Evolutionary conservation across 768 basidiomycete genomes (phyloP).

Genomic region (Omphalotus guepiniiformis): DNA sequence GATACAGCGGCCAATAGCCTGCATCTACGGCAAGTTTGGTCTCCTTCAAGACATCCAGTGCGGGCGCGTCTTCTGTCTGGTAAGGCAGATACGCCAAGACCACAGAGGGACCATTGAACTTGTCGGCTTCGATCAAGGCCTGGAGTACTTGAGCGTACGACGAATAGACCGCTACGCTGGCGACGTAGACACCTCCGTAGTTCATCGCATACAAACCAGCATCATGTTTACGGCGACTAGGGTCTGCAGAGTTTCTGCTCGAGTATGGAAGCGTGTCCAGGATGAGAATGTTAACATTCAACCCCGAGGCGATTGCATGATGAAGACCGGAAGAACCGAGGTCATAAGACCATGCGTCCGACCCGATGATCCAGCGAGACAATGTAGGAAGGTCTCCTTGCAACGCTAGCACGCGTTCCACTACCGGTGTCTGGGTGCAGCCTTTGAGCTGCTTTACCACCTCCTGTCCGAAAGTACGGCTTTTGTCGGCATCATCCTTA

Average conservation of each 20-base stretch:
- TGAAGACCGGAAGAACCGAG: conserved; percentile 94
- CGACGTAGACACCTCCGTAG: conserved; percentile 94
- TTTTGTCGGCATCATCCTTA: conserved; percentile 67
- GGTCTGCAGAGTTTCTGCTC: conserved; percentile 62
- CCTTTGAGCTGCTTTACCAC: conserved; percentile 49
- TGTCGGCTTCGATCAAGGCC: conserved; percentile 86
- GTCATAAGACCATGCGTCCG: conserved; percentile 97
- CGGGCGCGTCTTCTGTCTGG: conserved; percentile 65
- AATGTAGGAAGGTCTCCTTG: conserved; percentile 58
- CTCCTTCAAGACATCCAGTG: conserved; percentile 92
- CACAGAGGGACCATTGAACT: conserved; percentile 84
- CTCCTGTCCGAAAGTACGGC: conserved; percentile 52
- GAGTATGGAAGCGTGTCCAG: conserved; percentile 92
- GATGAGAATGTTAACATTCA: conserved; percentile 93
- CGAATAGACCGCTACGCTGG: conserved; percentile 92
- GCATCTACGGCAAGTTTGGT: conserved; percentile 95
- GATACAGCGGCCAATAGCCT: conserved; percentile 97
- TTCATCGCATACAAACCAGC: conserved; percentile 98
- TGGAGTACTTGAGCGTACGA: conserved; percentile 95
- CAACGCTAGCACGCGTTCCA: conserved; percentile 54
- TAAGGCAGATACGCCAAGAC: conserved; percentile 95
- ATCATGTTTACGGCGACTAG: conserved; percentile 86
- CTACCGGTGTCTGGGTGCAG: conserved; percentile 36
- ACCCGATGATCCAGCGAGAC: conserved; percentile 96
- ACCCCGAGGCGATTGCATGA: conserved; percentile 85